Percentiles rank a stretch among this genome's conserved stretches.
These are phyloP conservation scores for Boechera stricta DNA, from an alignment of 345 rosid genomes.

Conservation along the genomic window DNA sequence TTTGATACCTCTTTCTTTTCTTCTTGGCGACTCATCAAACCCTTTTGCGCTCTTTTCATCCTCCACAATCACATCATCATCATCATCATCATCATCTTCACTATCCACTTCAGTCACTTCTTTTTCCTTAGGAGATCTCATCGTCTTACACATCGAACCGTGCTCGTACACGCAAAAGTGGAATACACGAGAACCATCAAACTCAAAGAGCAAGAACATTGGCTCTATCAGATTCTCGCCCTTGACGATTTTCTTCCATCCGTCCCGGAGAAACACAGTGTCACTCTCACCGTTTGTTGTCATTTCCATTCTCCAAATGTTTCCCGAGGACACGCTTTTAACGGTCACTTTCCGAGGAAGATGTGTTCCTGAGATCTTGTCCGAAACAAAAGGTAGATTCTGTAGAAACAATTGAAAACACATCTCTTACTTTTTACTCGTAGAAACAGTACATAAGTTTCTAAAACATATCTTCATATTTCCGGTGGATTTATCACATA, in stretches of 20 bases:
- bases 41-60: neutral
- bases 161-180: conserved; percentile 9
- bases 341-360: conserved; percentile 5
- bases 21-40: neutral
- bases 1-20: conserved; percentile 4
- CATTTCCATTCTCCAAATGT: conserved; percentile 23
- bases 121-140: neutral
- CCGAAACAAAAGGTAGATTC: conserved; percentile 13
- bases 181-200: conserved; percentile 2
- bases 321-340: neutral
- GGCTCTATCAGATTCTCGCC: conserved; percentile 12
- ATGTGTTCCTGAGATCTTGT: neutral
- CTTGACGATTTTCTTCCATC: conserved; percentile 13
- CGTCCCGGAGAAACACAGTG: neutral
- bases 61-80: neutral
- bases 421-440: neutral
- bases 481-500: neutral
- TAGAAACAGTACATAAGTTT: neutral
- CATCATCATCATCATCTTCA: neutral
- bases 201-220: conserved; percentile 2
- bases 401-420: neutral
- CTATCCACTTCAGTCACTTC: conserved; percentile 18
- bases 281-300: neutral
- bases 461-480: neutral
- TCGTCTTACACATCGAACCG: conserved; percentile 3